These are phyloP conservation scores for Curvularia eragrostidis DNA, from an alignment of 2,329 filamentous ascomycete species.

Conservation along the genomic window DNA sequence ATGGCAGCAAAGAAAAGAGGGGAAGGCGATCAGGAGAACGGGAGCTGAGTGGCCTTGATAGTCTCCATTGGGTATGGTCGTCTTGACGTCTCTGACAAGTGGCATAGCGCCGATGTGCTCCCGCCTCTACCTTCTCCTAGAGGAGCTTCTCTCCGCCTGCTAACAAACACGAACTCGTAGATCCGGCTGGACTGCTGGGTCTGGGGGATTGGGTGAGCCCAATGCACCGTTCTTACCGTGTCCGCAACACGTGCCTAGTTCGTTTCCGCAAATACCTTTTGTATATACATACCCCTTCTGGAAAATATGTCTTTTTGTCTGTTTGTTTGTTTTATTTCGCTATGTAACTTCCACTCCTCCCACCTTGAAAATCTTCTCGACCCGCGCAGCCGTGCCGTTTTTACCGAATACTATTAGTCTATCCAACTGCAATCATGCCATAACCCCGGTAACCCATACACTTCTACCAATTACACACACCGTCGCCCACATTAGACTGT, in stretches of 20 bases:
- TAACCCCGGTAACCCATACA: background rate
- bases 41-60: background rate
- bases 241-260: conserved; percentile 11
- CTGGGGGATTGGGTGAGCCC: conserved; percentile 4
- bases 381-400: background rate
- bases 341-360: background rate
- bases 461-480: background rate
- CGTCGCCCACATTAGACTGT: conserved; percentile 8
- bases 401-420: conserved; percentile 1
- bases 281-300: background rate
- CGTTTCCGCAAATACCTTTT: background rate
- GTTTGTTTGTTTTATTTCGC: background rate
- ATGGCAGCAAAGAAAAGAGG: conserved; percentile 16
- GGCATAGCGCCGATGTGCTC: conserved; percentile 1
- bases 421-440: conserved; percentile 1
- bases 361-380: background rate
- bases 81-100: conserved; percentile 1
- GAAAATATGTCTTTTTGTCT: background rate
- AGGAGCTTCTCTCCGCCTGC: background rate
- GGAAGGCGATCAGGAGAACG: conserved; percentile 15
- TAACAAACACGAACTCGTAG: conserved; percentile 1
- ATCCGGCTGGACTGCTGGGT: conserved; percentile 6
- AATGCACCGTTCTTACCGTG: conserved; percentile 15
- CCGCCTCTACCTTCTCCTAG: background rate
- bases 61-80: background rate